Evolutionary conservation across 805 yeast species (phyloP).

Genomic region (Zygosaccharomyces kombuchaensis): DNA sequence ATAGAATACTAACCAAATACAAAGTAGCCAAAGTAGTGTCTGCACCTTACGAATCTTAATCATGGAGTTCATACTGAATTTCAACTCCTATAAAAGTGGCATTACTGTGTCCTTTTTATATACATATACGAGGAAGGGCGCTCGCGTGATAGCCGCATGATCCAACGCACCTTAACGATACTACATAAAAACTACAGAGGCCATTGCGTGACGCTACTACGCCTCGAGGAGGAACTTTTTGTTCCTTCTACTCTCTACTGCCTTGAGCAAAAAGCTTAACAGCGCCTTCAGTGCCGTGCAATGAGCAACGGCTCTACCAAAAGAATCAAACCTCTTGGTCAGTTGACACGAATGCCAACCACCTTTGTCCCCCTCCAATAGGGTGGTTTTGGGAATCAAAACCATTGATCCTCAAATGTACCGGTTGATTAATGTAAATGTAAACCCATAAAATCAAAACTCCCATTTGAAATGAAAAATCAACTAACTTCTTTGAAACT

Average conservation of each 20-base stretch:
- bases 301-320: conserved; percentile 18
- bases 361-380: conserved; percentile 35
- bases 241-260: background rate
- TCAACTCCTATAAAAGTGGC: background rate
- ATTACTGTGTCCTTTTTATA: background rate
- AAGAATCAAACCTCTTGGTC: conserved; percentile 35
- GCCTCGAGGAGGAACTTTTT: conserved; percentile 1
- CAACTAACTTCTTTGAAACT: conserved; percentile 10
- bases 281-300: background rate
- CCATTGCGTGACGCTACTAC: conserved; percentile 6
- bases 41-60: conserved; percentile 2
- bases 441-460: conserved; percentile 9
- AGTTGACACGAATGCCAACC: conserved; percentile 16
- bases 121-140: background rate
- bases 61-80: background rate
- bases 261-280: background rate
- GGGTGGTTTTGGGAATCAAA: conserved; percentile 23
- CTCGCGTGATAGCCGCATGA: conserved; percentile 1
- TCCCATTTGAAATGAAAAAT: conserved; percentile 17
- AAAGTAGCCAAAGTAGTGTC: background rate
- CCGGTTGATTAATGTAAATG: conserved; percentile 3
- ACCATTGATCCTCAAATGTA: conserved; percentile 33
- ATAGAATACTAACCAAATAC: background rate
- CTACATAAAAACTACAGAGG: background rate
- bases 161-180: background rate